A percentile compares a stretch with the other conserved stretches of the same genome.
Evolutionary conservation across 2,329 filamentous ascomycete species (phyloP).

Genomic region (Penicillium sp.): DNA sequence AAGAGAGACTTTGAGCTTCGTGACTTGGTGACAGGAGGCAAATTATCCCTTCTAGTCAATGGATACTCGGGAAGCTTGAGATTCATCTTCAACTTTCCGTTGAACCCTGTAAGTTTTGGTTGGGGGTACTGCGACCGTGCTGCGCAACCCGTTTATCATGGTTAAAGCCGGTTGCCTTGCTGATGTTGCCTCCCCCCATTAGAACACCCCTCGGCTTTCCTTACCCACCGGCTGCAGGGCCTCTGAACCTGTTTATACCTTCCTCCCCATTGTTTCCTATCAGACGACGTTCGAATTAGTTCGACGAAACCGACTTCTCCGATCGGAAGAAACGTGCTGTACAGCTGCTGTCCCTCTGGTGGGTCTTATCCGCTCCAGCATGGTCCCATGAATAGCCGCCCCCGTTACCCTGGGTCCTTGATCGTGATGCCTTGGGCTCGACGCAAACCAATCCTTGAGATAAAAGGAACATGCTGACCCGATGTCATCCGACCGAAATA

Average conservation of each 20-base stretch:
- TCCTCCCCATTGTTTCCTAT: neutral
- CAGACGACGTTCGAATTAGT: neutral
- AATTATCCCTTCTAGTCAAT: slow-evolving; percentile 13
- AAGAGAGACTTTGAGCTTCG: neutral
- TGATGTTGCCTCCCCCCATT: slow-evolving; percentile 7
- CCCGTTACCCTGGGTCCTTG: slow-evolving; percentile 22
- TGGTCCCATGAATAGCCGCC: slow-evolving; percentile 20
- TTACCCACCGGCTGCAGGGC: slow-evolving; percentile 22
- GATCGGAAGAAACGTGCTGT: slow-evolving; percentile 5
- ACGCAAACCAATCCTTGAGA: neutral
- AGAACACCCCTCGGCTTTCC: slow-evolving; percentile 10
- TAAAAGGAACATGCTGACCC: slow-evolving; percentile 24
- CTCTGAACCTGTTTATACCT: slow-evolving; percentile 14
- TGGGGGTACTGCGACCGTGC: neutral
- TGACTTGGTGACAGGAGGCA: neutral
- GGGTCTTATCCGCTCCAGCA: slow-evolving; percentile 19
- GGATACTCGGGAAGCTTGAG: slow-evolving; percentile 10
- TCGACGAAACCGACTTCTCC: neutral
- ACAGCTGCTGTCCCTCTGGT: slow-evolving; percentile 15
- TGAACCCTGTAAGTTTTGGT: neutral
- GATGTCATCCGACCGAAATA: slow-evolving; percentile 22
- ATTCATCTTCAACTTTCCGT: neutral
- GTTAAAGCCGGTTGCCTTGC: slow-evolving; percentile 14
- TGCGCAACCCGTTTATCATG: slow-evolving; percentile 7
- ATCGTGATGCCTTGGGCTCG: neutral